Evolutionary conservation across 2,329 filamentous ascomycete genomes (phyloP).

Genomic region (Exserohilum rostratum): DNA sequence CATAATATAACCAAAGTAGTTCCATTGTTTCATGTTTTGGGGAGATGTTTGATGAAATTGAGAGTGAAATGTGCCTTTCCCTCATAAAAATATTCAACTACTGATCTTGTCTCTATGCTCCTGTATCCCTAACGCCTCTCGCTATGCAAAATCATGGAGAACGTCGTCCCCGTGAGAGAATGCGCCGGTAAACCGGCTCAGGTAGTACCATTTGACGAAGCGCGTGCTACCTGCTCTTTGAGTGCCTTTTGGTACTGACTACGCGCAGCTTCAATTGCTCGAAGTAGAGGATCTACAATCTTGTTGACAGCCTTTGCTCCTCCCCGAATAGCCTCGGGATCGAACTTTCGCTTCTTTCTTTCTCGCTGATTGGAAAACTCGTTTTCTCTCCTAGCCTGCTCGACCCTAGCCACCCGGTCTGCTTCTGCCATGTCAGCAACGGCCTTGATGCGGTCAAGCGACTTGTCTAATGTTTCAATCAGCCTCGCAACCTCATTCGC

Average conservation of each 20-base stretch:
- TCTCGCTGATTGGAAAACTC: slow-evolving; percentile 73
- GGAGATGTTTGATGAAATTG: too few relatives aligned
- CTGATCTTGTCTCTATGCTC: not conserved
- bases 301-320: slow-evolving; percentile 77
- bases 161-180: not conserved
- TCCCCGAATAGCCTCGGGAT: slow-evolving; percentile 71
- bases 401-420: slow-evolving; percentile 71
- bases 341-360: slow-evolving; percentile 73
- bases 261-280: slow-evolving; percentile 72
- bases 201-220: not conserved
- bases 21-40: not conserved
- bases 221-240: slow-evolving; percentile 59
- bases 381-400: slow-evolving; percentile 71
- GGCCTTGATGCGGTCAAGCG: slow-evolving; percentile 76
- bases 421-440: slow-evolving; percentile 81
- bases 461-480: slow-evolving; percentile 79
- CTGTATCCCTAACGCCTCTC: slow-evolving; percentile 30
- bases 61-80: not conserved
- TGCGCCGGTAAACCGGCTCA: not conserved
- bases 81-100: not conserved
- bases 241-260: slow-evolving; percentile 74
- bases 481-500: slow-evolving; percentile 81
- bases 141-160: slow-evolving; percentile 37
- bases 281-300: slow-evolving; percentile 75
- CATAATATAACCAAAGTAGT: not conserved